A percentile compares a stretch with the other conserved stretches of the same genome.
Conservation (phyloP, 257 asterid species). For the Perilla frutescens region DNA sequence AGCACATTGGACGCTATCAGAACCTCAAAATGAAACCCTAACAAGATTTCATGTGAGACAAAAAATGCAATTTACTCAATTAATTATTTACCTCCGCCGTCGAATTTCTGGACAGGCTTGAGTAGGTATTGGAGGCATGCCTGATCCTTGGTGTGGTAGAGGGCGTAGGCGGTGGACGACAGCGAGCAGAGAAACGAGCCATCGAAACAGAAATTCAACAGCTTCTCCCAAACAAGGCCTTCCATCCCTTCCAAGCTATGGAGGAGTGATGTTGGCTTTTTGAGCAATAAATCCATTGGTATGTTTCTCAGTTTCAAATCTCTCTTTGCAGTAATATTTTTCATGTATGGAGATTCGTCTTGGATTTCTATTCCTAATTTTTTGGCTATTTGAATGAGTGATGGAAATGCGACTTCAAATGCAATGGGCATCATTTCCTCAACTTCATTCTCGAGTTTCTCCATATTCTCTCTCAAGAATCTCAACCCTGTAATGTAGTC, state of each 20-base stretch:
- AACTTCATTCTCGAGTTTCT: slow-evolving; percentile 59
- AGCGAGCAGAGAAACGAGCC: slow-evolving; percentile 80
- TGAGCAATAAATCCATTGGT: slow-evolving; percentile 64
- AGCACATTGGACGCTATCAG: too few species aligned
- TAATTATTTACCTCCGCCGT: slow-evolving; percentile 91
- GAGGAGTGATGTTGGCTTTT: slow-evolving; percentile 70
- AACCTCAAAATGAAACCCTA: too few species aligned
- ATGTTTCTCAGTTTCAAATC: slow-evolving; percentile 63
- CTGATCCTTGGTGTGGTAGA: slow-evolving; percentile 59
- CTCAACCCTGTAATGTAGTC: too few species aligned
- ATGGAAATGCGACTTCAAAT: slow-evolving; percentile 78
- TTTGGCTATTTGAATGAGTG: slow-evolving; percentile 63
- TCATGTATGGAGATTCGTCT: slow-evolving; percentile 52
- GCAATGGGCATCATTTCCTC: slow-evolving; percentile 82
- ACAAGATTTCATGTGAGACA: too few species aligned
- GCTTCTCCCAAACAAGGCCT: slow-evolving; percentile 67
- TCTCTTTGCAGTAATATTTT: slow-evolving; percentile 53
- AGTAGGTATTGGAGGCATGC: slow-evolving; percentile 58
- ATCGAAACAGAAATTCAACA: slow-evolving; percentile 54
- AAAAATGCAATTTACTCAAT: too few species aligned
- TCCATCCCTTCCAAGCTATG: slow-evolving; percentile 25
- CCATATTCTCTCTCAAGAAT: slow-evolving; percentile 40
- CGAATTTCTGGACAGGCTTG: slow-evolving; percentile 48
- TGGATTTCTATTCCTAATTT: slow-evolving; percentile 58
- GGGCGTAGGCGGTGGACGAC: slow-evolving; percentile 76